Conservation (phyloP, 2,329 filamentous ascomycete species). For the Dactylonectria macrodidyma region DNA sequence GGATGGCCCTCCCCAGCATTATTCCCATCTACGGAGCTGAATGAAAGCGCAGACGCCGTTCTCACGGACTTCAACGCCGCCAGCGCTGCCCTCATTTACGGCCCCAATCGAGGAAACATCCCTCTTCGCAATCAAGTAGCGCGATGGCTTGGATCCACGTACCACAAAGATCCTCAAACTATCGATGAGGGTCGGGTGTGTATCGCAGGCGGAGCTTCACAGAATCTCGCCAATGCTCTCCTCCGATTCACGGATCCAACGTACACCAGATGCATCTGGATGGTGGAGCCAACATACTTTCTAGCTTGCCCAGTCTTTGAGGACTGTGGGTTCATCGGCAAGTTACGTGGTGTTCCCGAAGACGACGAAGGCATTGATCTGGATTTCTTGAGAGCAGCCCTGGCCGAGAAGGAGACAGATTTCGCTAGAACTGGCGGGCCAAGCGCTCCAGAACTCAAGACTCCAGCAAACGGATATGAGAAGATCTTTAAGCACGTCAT, state of each 20-base stretch:
- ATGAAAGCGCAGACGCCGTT: not conserved
- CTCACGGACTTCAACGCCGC: not conserved
- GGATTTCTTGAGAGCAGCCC: conserved; percentile 25
- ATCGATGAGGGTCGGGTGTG: conserved; percentile 3
- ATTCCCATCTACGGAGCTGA: not conserved
- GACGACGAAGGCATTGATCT: conserved; percentile 56
- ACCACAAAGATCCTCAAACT: conserved; percentile 9
- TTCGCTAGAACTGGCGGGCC: not conserved
- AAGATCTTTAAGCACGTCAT: conserved; percentile 79
- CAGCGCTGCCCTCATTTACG: conserved; percentile 5
- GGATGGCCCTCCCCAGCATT: conserved; percentile 4
- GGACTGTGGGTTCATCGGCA: conserved; percentile 70
- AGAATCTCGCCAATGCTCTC: conserved; percentile 2
- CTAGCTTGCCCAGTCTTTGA: conserved; percentile 74
- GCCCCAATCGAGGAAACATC: conserved; percentile 8
- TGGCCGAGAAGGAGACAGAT: not conserved
- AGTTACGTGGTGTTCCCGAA: conserved; percentile 71
- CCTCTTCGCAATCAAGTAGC: conserved; percentile 6
- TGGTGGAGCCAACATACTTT: conserved; percentile 75
- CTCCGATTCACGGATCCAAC: conserved; percentile 69
- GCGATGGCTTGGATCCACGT: conserved; percentile 2
- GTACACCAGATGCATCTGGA: conserved; percentile 73
- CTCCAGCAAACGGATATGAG: conserved; percentile 8
- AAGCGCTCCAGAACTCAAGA: conserved; percentile 1
- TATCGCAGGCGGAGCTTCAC: conserved; percentile 17